A percentile compares a stretch with the other conserved stretches of the same genome.
phyloP scores from a whole-genome alignment of 2,329 filamentous ascomycete genomes.

The Cadophora gregata region DNA sequence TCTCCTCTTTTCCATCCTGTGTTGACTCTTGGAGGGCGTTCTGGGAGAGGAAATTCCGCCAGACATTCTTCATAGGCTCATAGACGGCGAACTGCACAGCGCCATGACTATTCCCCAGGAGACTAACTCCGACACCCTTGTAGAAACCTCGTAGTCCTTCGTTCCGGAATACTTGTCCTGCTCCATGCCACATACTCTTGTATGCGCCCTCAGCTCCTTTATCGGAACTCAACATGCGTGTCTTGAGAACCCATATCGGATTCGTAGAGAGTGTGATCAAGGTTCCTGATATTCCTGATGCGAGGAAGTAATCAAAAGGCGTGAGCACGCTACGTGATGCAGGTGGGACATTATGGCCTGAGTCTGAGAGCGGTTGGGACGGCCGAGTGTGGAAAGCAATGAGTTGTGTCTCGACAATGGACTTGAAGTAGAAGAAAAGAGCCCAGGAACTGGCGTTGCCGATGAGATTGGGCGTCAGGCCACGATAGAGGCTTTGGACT shows the following conservation, averaged over 20 bases:
- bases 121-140: conserved; percentile 79
- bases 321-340: conserved; percentile 26
- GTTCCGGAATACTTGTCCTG: conserved; percentile 65
- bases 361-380: conserved; percentile 8
- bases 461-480: conserved; percentile 86
- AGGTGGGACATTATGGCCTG: conserved; percentile 6
- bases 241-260: conserved; percentile 98
- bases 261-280: conserved; percentile 86
- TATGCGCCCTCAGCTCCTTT: conserved; percentile 79
- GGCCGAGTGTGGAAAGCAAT: conserved; percentile 34
- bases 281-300: conserved; percentile 73
- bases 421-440: conserved; percentile 85
- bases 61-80: conserved; percentile 66
- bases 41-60: conserved; percentile 58
- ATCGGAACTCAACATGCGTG: conserved; percentile 91
- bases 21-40: conserved; percentile 34
- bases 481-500: conserved; percentile 80
- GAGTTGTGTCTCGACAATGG: conserved; percentile 54
- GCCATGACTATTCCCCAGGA: conserved; percentile 89
- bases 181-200: conserved; percentile 74
- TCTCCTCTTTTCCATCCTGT: conserved; percentile 37
- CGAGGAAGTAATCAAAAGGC: conserved; percentile 75
- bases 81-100: conserved; percentile 97
- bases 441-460: conserved; percentile 93
- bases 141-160: conserved; percentile 87